Percentiles rank a stretch among this genome's conserved stretches.
Evolutionary conservation across 257 asterid species (phyloP).

Genomic region (Nicotiana noctiflora): DNA sequence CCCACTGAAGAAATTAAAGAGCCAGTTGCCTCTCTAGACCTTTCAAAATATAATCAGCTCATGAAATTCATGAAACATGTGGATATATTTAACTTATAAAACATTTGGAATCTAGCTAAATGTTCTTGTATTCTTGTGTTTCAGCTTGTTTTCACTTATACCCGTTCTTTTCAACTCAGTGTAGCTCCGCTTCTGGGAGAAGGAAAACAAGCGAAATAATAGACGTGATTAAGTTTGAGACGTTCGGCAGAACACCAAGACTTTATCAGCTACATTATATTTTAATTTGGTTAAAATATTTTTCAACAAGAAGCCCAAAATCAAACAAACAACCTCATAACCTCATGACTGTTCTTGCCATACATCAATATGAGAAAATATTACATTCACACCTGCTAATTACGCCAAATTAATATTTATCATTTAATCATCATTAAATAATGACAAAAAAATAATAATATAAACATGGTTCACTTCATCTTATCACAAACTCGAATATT

Average conservation of each 20-base stretch:
- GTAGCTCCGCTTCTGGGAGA: too few relatives aligned
- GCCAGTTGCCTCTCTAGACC: not conserved
- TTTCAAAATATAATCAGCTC: not conserved
- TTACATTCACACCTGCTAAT: too few relatives aligned
- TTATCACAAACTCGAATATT: too few relatives aligned
- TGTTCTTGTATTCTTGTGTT: not conserved
- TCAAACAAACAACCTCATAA: not conserved
- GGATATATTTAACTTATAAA: too few relatives aligned
- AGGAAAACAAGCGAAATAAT: too few relatives aligned
- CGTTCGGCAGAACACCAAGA: not conserved
- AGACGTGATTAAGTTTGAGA: not conserved
- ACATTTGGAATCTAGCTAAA: too few relatives aligned
- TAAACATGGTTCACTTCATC: not conserved
- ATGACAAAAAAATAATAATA: too few relatives aligned
- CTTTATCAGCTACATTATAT: not conserved
- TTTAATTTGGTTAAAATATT: not conserved
- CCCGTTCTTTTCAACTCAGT: too few relatives aligned
- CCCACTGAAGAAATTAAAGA: not conserved
- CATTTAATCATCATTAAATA: too few relatives aligned
- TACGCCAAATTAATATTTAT: too few relatives aligned
- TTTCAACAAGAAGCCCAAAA: not conserved
- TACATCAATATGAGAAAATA: too few relatives aligned
- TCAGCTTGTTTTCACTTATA: not conserved
- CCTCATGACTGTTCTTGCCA: not conserved
- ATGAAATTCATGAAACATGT: too few relatives aligned